Evolutionary conservation across 108 stramenopile species (phyloP).

Genomic region (Nannochloropsis granulata): DNA sequence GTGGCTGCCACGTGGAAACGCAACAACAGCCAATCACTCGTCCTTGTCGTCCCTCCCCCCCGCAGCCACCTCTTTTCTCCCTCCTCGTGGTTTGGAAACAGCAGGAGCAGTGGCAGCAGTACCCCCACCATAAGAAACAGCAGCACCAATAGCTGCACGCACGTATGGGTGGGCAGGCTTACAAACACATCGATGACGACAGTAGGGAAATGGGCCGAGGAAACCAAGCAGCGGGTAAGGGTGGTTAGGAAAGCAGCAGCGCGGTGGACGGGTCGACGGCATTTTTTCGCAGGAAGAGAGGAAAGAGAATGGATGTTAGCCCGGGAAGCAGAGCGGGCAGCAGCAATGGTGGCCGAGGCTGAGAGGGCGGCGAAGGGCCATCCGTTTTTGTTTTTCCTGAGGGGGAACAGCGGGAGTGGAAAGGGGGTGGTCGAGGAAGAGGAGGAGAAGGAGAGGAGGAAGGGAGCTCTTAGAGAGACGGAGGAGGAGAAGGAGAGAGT

Average conservation of each 20-base stretch:
- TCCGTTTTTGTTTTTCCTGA: not conserved
- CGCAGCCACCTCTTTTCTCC: not conserved
- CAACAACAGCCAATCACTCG: not conserved
- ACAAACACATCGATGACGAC: too few relatives aligned
- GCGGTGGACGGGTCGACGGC: constrained; percentile 1
- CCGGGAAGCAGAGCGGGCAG: not conserved
- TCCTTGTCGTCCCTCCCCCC: not conserved
- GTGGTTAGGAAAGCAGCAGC: constrained; percentile 1
- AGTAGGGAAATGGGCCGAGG: too few relatives aligned
- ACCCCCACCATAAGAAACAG: too few relatives aligned
- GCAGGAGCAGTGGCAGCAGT: not conserved
- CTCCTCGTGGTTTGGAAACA: not conserved
- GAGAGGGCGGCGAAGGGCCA: not conserved
- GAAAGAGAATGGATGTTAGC: not conserved
- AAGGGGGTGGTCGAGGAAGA: not conserved
- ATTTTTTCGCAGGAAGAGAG: constrained; percentile 14
- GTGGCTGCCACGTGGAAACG: not conserved
- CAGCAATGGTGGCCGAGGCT: not conserved
- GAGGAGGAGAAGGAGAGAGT: not conserved
- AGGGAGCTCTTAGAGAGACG: not conserved
- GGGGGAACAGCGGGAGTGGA: not conserved
- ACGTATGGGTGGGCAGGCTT: too few relatives aligned
- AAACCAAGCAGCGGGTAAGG: too few relatives aligned
- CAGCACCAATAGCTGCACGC: too few relatives aligned
- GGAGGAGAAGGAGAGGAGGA: not conserved